Percentiles rank a stretch among this genome's conserved stretches.
phyloP scores from a whole-genome alignment of 352 stramenopile genomes.

The Globisporangium cylindrosporum region DNA sequence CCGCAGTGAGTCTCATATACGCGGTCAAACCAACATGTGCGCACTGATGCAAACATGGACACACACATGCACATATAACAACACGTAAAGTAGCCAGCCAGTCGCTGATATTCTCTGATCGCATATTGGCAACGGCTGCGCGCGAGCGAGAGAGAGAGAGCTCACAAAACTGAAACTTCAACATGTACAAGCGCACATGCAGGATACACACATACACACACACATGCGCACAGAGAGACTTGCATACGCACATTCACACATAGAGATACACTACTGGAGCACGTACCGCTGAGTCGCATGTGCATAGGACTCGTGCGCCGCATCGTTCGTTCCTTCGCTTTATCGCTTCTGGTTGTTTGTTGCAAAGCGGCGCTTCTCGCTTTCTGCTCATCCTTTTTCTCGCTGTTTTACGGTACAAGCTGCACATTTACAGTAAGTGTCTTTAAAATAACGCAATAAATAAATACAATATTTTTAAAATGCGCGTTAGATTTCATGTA shows the following conservation, averaged over 20 bases:
- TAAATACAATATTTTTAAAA: too few relatives aligned
- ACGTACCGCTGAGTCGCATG: conserved; percentile 14
- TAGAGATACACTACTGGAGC: background rate
- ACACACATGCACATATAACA: background rate
- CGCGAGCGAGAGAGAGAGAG: background rate
- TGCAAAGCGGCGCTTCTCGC: conserved; percentile 2
- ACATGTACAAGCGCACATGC: background rate
- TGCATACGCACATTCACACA: background rate
- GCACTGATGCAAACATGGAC: background rate
- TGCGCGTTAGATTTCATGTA: too few relatives aligned
- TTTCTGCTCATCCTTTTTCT: background rate
- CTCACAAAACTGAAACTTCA: conserved; percentile 1
- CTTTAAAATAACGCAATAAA: too few relatives aligned
- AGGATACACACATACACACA: background rate
- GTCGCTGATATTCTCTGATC: background rate
- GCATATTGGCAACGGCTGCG: background rate
- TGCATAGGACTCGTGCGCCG: background rate
- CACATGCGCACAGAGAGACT: too few relatives aligned
- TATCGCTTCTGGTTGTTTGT: background rate
- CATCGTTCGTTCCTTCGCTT: conserved; percentile 9
- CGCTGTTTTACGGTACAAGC: background rate
- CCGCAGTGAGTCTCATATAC: background rate
- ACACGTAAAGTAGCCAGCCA: background rate
- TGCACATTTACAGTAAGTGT: too few relatives aligned
- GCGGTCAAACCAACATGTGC: background rate